A percentile compares a stretch with the other conserved stretches of the same genome.
These are phyloP conservation scores for Termitomyces bulborhizus DNA, from an alignment of 768 basidiomycete species.

Conservation along the genomic window DNA sequence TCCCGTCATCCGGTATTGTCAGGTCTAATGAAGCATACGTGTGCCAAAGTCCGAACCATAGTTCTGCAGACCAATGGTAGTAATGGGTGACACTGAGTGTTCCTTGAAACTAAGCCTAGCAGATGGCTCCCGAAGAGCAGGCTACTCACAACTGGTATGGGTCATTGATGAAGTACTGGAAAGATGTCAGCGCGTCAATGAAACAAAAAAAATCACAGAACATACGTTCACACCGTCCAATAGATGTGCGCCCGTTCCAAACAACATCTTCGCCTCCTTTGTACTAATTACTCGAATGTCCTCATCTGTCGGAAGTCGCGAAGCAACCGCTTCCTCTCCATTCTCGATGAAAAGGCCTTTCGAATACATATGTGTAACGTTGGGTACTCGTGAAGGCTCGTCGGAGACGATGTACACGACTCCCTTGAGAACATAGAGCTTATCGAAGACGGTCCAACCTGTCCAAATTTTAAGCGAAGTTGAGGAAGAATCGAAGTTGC, in stretches of 20 bases:
- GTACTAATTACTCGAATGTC: slow-evolving; percentile 75
- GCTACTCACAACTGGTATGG: slow-evolving; percentile 74
- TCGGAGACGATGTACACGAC: slow-evolving; percentile 80
- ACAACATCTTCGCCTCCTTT: slow-evolving; percentile 56
- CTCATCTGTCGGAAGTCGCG: slow-evolving; percentile 68
- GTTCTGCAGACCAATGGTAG: slow-evolving; percentile 91
- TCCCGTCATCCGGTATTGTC: slow-evolving; percentile 55
- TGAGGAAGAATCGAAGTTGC: not conserved
- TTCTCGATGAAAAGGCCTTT: slow-evolving; percentile 56
- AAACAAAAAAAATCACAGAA: not conserved
- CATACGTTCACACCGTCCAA: slow-evolving; percentile 74
- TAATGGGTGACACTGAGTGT: slow-evolving; percentile 74
- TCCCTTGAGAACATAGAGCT: slow-evolving; percentile 75
- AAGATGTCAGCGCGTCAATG: not conserved
- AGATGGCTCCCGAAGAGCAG: not conserved
- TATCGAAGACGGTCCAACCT: slow-evolving; percentile 93
- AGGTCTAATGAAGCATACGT: slow-evolving; percentile 81
- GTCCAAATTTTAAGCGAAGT: slow-evolving; percentile 2
- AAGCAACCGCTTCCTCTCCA: slow-evolving; percentile 44
- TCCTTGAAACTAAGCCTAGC: not conserved
- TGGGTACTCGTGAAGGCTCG: slow-evolving; percentile 59
- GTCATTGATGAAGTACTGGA: slow-evolving; percentile 77
- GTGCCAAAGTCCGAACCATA: slow-evolving; percentile 90
- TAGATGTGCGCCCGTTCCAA: slow-evolving; percentile 65
- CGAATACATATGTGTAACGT: slow-evolving; percentile 63